A percentile compares a stretch with the other conserved stretches of the same genome.
Conservation (phyloP, 345 rosid genomes). For the Linum lewisii region DNA sequence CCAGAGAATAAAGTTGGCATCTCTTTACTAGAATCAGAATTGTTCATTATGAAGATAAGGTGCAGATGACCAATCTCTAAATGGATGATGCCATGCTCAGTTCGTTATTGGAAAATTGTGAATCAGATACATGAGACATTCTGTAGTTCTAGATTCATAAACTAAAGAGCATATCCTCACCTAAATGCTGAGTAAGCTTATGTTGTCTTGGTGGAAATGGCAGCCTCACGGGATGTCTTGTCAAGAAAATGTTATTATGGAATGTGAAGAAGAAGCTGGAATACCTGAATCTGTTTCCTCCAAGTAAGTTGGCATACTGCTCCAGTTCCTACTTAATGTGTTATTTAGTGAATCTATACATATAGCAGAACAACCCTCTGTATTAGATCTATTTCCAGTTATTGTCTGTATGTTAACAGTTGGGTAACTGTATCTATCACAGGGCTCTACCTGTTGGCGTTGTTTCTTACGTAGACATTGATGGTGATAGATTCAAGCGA, state of each 20-base stretch:
- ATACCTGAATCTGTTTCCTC: slow-evolving; percentile 48
- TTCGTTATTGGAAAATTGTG: background rate
- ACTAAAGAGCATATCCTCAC: background rate
- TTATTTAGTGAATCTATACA: slow-evolving; percentile 1
- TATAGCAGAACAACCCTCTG: background rate
- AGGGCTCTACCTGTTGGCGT: slow-evolving; percentile 81
- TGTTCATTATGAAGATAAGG: background rate
- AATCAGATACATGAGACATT: background rate
- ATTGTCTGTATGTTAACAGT: slow-evolving; percentile 5
- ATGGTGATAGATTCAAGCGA: slow-evolving; percentile 58
- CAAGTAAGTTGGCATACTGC: slow-evolving; percentile 27
- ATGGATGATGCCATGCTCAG: no score
- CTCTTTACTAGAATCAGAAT: no score
- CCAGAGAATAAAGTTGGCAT: no score
- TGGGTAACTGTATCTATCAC: slow-evolving; percentile 13
- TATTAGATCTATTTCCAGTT: background rate
- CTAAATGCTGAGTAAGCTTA: background rate
- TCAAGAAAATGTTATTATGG: slow-evolving; percentile 69
- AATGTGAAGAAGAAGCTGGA: slow-evolving; percentile 96
- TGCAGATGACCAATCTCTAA: background rate
- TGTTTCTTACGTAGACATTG: slow-evolving; percentile 67
- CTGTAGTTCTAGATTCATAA: background rate
- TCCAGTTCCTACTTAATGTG: background rate
- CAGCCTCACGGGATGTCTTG: slow-evolving; percentile 80
- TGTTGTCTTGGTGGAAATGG: slow-evolving; percentile 12